Percentiles rank a stretch among this genome's conserved stretches.
phyloP scores from a whole-genome alignment of 257 asterid genomes.

The Solanum commersonii region DNA sequence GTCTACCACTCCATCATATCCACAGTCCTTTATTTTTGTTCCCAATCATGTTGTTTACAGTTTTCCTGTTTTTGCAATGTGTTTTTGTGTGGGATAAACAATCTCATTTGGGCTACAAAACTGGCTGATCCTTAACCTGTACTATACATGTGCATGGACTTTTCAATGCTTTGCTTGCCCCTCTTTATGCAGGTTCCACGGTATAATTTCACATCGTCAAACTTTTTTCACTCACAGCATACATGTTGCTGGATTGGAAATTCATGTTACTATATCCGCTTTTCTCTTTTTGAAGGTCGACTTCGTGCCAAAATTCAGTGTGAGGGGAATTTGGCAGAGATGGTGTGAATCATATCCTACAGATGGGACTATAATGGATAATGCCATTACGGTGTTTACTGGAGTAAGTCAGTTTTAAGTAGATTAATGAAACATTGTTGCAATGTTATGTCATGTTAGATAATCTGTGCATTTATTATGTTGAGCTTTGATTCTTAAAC shows the following conservation, averaged over 20 bases:
- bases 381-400: conserved; percentile 78
- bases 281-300: conserved; percentile 45
- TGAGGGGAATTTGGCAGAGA: conserved; percentile 96
- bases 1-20: conserved; percentile 20
- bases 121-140: conserved; percentile 4
- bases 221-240: not conserved
- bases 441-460: not conserved
- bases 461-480: not conserved
- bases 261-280: not conserved
- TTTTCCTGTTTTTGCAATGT: not conserved
- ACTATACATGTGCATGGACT: conserved; percentile 7
- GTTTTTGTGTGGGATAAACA: not conserved
- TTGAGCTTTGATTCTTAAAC: not conserved
- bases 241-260: not conserved
- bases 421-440: not conserved
- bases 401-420: conserved; percentile 50
- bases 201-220: conserved; percentile 18
- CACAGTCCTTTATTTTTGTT: not conserved
- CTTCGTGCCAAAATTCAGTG: conserved; percentile 90
- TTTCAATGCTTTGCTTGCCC: conserved; percentile 9
- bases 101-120: not conserved
- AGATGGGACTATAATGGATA: conserved; percentile 42
- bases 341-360: conserved; percentile 87
- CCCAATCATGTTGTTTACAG: not conserved
- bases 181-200: conserved; percentile 25